These are phyloP conservation scores for Moringa oleifera DNA, from an alignment of 345 rosid species.

Conservation along the genomic window DNA sequence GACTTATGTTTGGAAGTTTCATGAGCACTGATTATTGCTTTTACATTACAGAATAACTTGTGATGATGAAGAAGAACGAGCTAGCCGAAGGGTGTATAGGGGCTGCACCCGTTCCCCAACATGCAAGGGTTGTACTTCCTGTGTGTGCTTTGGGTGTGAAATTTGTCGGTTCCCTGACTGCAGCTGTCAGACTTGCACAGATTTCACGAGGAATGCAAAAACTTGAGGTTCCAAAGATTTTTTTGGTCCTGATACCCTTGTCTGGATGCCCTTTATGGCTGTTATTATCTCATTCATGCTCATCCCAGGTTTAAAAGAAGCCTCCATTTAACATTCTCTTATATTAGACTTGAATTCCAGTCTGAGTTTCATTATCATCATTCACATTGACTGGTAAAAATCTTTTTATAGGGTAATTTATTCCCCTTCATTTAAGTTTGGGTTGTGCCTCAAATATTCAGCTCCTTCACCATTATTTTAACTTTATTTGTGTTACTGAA, in stretches of 20 bases:
- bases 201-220: slow-evolving; percentile 68
- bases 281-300: not conserved
- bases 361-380: not conserved
- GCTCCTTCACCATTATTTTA: not conserved
- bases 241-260: not conserved
- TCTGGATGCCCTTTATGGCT: not conserved
- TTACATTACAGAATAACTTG: slow-evolving; percentile 50
- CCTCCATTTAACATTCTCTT: not conserved
- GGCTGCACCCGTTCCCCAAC: slow-evolving; percentile 79
- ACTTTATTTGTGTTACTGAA: not conserved
- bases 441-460: no score
- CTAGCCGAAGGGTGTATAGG: slow-evolving; percentile 77
- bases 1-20: not conserved
- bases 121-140: slow-evolving; percentile 95
- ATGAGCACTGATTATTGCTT: slow-evolving; percentile 1
- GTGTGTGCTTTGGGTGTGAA: slow-evolving; percentile 92
- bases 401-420: slow-evolving; percentile 13
- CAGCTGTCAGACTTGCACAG: slow-evolving; percentile 91
- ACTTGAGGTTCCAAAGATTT: slow-evolving; percentile 21
- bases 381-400: slow-evolving; percentile 20
- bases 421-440: no score
- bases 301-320: not conserved
- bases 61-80: slow-evolving; percentile 67
- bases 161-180: slow-evolving; percentile 87
- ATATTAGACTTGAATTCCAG: not conserved